Base-by-base conservation (phyloP, 192 early-diverging fungal genomes). In the Coemansia furcata region DNA sequence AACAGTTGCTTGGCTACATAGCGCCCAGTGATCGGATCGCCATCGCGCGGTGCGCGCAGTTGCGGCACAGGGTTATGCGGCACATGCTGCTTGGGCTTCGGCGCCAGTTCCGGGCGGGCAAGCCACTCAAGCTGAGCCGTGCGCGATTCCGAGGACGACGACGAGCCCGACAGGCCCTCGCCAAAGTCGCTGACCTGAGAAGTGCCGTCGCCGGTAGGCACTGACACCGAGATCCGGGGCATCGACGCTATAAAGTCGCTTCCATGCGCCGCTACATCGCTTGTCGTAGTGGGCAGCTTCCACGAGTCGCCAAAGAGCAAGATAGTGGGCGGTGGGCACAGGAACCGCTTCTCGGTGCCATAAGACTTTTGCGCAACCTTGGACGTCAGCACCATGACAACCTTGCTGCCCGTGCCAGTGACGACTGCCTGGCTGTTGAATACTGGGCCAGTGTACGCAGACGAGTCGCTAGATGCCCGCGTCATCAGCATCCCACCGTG, bases 301-400 rank as follows among this genome's bases (percentile, higher is more conserved):
- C 92, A 94, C 62, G 81, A 85, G 44, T 86, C 75, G 42, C 93
- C 93, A 49, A 94, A 78, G 7, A 93, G 80, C 65, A 91, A 85
- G 5, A 93, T 88, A 26, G 91, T 94, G 8, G 92, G 92, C 29
- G 91, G 91, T 21, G 93, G 93, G 54, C 91, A 93, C 29, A 95
- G 67, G 68, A 95, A 95, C 83, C 95, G 86, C 78, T 95, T 96
- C 71, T 97, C 95, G 37, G 89, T 91, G 30, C 94, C 95, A 67
- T 97, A 97, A 3, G 89, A 91, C 65, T 97, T 97, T 84, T 97
- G 95, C 6, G 90, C 94, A 4, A 95, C 94, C 59, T 92, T 94
- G 21, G 91, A 89, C 35, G 92, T 92, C 54, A 93, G 75, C 19
- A 97, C 86, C 63, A 95, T 73, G 10, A 95, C 87, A 12, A 86